phyloP scores from a whole-genome alignment of 805 yeast species.

The Myxozyma neotropica region DNA sequence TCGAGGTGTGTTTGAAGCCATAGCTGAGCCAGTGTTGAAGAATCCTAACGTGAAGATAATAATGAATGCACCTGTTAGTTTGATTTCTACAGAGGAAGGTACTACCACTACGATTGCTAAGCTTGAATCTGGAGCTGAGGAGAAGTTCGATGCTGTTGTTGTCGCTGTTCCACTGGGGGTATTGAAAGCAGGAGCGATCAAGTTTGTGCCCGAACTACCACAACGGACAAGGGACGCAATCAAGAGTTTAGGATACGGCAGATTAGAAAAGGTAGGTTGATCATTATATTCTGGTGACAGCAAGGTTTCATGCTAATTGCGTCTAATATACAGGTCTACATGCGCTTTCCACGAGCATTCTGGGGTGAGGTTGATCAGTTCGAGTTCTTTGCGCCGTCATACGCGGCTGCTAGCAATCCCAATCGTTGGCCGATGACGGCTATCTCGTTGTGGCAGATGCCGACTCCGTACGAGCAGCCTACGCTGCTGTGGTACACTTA shows the following conservation, averaged over 20 bases:
- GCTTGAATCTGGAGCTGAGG: neutral
- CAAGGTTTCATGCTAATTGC: neutral
- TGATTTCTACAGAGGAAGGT: neutral
- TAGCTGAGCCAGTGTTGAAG: slow-evolving; percentile 12
- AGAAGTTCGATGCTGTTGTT: slow-evolving; percentile 37
- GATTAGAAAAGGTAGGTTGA: slow-evolving; percentile 38
- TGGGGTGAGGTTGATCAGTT: slow-evolving; percentile 39
- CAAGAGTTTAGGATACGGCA: slow-evolving; percentile 37
- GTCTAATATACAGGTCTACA: slow-evolving; percentile 32
- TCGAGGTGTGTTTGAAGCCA: slow-evolving; percentile 8
- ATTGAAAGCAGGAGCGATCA: slow-evolving; percentile 35
- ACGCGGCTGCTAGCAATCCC: slow-evolving; percentile 11
- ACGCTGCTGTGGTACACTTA: slow-evolving; percentile 35
- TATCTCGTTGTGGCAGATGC: slow-evolving; percentile 25
- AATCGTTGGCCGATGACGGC: slow-evolving; percentile 23
- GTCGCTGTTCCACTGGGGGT: slow-evolving; percentile 41
- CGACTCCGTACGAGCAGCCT: slow-evolving; percentile 31
- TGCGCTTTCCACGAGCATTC: slow-evolving; percentile 38
- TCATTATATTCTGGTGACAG: neutral
- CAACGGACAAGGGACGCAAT: slow-evolving; percentile 30
- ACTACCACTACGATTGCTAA: neutral
- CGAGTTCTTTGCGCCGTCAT: slow-evolving; percentile 35
- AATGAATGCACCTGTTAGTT: slow-evolving; percentile 8
- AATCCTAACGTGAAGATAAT: neutral
- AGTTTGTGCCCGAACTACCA: slow-evolving; percentile 37